Evolutionary conservation across 2,329 filamentous ascomycete species (phyloP), one percentile per base, ranked within the genome.

Genomic region (Penicillium paneum): DNA sequence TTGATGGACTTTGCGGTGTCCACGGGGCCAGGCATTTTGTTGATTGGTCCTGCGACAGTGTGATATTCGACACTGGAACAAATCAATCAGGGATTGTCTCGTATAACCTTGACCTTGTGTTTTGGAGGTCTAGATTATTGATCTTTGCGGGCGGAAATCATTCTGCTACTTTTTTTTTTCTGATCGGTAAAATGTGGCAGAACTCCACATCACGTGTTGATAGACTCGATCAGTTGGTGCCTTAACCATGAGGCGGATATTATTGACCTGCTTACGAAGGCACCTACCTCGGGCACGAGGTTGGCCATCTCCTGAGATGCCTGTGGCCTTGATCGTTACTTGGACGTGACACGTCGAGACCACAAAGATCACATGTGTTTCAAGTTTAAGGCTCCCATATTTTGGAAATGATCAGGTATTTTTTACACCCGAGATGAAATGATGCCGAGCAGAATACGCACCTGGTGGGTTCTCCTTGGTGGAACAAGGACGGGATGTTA

Each of bases 1-100:
- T 76, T 77, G 45, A 69, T 66, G 43, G 71, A 71, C 54, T 73
- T 67, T 42, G 72, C 62, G 28, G 68, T 66, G 50, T 74, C 71
- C 66, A 76, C 71, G 15, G 70, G 63, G 44, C 64, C 67, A 58
- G 68, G 67, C 70, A 67, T 70, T 54, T 62, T 68, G 57, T 51
- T 62, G 52, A 32, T 54, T 53, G 29, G 38, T 52, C 56, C 55
- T 54, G 47, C 48, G 43, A 51, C 44, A 53, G 35, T 46, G 54
- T 17, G 13, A 11, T 47, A 39, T 28, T 44, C 17, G 38, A 48
- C 49, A 58, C 39, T 40, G 28, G 29, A 44, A 41, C 51, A 56
- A 56, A 44, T 24, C 48, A 51, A 46, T 53, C 54, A 44, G 46
- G 45, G 31, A 26, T 26, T 46, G 46, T 45, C 41, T 54, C 32